Evolutionary conservation across 2,329 filamentous ascomycete genomes (phyloP), one percentile per base, ranked within the genome.

Genomic region (Talaromyces sp.): DNA sequence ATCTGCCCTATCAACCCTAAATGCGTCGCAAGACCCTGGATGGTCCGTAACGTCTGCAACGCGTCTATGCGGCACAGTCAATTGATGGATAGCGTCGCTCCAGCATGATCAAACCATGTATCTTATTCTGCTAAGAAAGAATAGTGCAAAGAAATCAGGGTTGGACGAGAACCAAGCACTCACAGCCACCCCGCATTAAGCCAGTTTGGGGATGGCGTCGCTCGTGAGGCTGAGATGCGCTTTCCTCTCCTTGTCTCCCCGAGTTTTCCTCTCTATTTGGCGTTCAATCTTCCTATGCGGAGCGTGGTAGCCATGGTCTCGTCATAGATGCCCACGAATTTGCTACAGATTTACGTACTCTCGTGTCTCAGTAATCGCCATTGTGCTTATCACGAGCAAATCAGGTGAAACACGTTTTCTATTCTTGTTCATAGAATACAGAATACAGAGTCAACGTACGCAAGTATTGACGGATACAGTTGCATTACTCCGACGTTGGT

Each of bases 31-130:
- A 37, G 25, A 18, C 23, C 1, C 4, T 39, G 54, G 42, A 25
- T 39, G 54, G 57, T 35, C 23, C 25, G 33, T 25, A 52, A 50
- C 21, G n/a, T 39, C 44, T 54, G 35, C 46, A 60, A 60, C 46
- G 58, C 58, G 58, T 60, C 58, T 60, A 60, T 52, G 57, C 57
- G 42, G 57, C 57, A 59, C 57, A 48, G 57, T 48, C 57, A 58
- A 58, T 54, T 37, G 39, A 35, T 16, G 3, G 11, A 7, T 11
- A 48, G 42, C 57, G 40, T 59, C 40, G 46, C 57, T 54, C 46
- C 54, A 60, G 46, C 37, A 52, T 33, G 33, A 42, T 48, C 25
- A 37, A 16, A 23, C 2, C 40, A 23, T 33, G 16, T 16, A 21
- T 16, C n/a, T 46, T 16, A 28, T 35, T 54, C 25, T 60, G 46